Evolutionary conservation across 352 stramenopile genomes (phyloP).

Genomic region (Phytophthora fragariaefolia): DNA sequence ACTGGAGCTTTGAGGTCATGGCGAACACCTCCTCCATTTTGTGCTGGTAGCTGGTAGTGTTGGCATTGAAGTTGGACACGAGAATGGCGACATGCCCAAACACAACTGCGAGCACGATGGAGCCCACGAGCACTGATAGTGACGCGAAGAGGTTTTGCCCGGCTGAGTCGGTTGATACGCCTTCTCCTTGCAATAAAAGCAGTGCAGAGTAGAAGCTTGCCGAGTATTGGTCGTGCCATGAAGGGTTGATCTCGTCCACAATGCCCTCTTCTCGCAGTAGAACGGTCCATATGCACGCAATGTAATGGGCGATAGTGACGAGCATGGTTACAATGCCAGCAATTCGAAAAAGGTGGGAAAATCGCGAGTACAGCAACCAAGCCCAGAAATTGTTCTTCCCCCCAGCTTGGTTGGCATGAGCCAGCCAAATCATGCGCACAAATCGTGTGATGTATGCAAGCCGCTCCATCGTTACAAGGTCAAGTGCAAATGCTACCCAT

Average conservation of each 20-base stretch:
- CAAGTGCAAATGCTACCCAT: not conserved
- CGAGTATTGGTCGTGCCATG: slow-evolving; percentile 26
- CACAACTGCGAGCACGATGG: slow-evolving; percentile 54
- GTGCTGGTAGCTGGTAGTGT: slow-evolving; percentile 51
- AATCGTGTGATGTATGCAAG: slow-evolving; percentile 22
- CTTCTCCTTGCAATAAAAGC: slow-evolving; percentile 54
- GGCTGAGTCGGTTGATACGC: slow-evolving; percentile 22
- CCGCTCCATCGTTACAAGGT: slow-evolving; percentile 15
- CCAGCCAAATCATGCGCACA: slow-evolving; percentile 25
- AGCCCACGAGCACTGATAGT: slow-evolving; percentile 45
- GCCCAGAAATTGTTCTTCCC: slow-evolving; percentile 17
- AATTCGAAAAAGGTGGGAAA: slow-evolving; percentile 40
- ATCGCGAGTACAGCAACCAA: slow-evolving; percentile 40
- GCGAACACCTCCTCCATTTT: slow-evolving; percentile 67
- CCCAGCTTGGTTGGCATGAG: not conserved
- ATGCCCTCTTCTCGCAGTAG: not conserved
- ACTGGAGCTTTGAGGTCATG: slow-evolving; percentile 48
- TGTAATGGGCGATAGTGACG: slow-evolving; percentile 48
- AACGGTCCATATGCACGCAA: slow-evolving; percentile 45
- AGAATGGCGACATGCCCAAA: slow-evolving; percentile 62
- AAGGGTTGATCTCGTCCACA: not conserved
- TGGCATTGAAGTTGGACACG: slow-evolving; percentile 59
- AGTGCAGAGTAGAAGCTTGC: slow-evolving; percentile 48
- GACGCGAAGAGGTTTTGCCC: slow-evolving; percentile 43
- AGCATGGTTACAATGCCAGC: slow-evolving; percentile 38